Evolutionary conservation across 371 early-diverging fungal genomes (phyloP).

Genomic region (Vairimorpha ceranae): DNA sequence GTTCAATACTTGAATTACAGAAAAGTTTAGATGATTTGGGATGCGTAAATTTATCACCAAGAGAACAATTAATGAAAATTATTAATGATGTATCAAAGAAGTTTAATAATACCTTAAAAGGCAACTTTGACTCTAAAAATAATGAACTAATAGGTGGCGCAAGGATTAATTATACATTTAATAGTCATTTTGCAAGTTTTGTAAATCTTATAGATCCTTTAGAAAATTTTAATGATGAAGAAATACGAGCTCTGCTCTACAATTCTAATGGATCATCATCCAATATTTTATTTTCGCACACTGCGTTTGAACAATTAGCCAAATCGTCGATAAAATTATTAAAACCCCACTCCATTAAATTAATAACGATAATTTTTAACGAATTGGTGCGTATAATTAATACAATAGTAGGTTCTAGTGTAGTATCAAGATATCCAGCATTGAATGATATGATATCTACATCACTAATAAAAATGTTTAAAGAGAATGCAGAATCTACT

Average conservation of each 20-base stretch:
- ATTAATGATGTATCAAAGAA: slow-evolving; percentile 72
- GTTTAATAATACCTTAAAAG: slow-evolving; percentile 76
- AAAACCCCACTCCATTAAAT: slow-evolving; percentile 72
- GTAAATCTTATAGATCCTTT: slow-evolving; percentile 84
- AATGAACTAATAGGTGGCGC: slow-evolving; percentile 94
- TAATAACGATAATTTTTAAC: slow-evolving; percentile 75
- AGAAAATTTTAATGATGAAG: slow-evolving; percentile 85
- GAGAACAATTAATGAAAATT: slow-evolving; percentile 65
- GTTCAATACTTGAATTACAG: slow-evolving; percentile 69
- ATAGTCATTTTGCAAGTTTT: slow-evolving; percentile 81
- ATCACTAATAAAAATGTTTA: slow-evolving; percentile 71
- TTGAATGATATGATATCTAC: slow-evolving; percentile 70
- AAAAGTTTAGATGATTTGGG: slow-evolving; percentile 66
- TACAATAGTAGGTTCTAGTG: slow-evolving; percentile 56
- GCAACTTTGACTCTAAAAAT: slow-evolving; percentile 77
- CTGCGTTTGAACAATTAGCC: slow-evolving; percentile 88
- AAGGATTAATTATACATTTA: slow-evolving; percentile 89
- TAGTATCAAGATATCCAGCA: slow-evolving; percentile 71
- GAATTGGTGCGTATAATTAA: slow-evolving; percentile 71
- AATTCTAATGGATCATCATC: slow-evolving; percentile 91
- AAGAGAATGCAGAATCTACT: slow-evolving; percentile 70
- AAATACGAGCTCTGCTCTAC: slow-evolving; percentile 89
- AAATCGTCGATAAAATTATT: slow-evolving; percentile 75
- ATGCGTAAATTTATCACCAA: slow-evolving; percentile 25
- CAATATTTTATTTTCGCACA: slow-evolving; percentile 84